A percentile compares a stretch with the other conserved stretches of the same genome.
phyloP scores from a whole-genome alignment of 371 early-diverging fungal genomes.

The Catenaria anguillulae region DNA sequence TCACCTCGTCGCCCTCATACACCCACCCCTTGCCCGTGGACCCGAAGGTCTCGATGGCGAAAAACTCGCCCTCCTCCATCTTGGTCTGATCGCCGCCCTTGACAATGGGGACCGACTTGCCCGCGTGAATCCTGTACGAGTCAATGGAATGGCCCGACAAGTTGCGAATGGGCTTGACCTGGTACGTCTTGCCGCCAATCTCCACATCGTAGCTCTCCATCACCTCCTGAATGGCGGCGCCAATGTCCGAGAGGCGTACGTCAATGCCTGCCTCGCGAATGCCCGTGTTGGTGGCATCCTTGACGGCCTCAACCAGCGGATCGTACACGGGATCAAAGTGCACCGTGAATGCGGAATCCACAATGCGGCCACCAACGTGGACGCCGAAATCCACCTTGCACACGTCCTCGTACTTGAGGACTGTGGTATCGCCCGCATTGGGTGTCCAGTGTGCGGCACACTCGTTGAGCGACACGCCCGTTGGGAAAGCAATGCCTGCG shows the following conservation, averaged over 20 bases:
- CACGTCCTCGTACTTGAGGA: slow-evolving; percentile 85
- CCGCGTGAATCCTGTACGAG: slow-evolving; percentile 90
- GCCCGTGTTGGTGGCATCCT: slow-evolving; percentile 96
- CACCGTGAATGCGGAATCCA: slow-evolving; percentile 97
- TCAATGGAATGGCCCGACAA: slow-evolving; percentile 97
- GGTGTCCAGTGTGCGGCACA: slow-evolving; percentile 99
- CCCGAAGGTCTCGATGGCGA: slow-evolving; percentile 99
- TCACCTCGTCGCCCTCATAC: slow-evolving; percentile 82
- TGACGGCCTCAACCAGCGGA: slow-evolving; percentile 75
- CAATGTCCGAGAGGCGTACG: slow-evolving; percentile 91
- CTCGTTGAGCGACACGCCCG: slow-evolving; percentile 92
- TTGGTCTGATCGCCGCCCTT: slow-evolving; percentile 78
- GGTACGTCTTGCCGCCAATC: slow-evolving; percentile 84
- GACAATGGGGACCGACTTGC: slow-evolving; percentile 95
- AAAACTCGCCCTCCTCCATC: slow-evolving; percentile 94
- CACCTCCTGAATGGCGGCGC: slow-evolving; percentile 93
- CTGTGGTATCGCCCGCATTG: slow-evolving; percentile 89
- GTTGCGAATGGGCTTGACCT: slow-evolving; percentile 92
- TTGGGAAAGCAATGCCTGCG: slow-evolving; percentile 97
- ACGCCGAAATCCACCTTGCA: slow-evolving; percentile 99
- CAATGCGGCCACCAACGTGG: slow-evolving; percentile 91
- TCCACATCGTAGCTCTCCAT: slow-evolving; percentile 98
- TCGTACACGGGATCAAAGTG: slow-evolving; percentile 89
- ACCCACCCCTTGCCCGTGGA: slow-evolving; percentile 92
- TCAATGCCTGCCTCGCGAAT: slow-evolving; percentile 93